Evolutionary conservation across 495 filamentous ascomycete species (phyloP), one percentile per base, ranked within the genome.

Genomic region (Margaritispora aquatica): DNA sequence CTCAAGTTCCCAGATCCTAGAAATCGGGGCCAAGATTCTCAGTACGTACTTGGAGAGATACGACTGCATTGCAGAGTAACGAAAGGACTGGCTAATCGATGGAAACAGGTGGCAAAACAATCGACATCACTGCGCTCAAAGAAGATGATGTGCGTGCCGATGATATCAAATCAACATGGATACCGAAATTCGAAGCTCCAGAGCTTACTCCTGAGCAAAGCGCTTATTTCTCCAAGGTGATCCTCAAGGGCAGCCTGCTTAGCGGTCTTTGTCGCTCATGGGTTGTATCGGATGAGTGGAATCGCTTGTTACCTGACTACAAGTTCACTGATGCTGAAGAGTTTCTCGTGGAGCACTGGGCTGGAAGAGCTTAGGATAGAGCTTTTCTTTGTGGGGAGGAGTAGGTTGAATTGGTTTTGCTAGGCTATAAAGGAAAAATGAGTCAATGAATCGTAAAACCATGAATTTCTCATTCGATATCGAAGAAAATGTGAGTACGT

Each of bases 261-360:
- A 74, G 66, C 17, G 73, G 69, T 46, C 48, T 65, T 0, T 68
- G 64, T 0, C 75, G 74, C 13, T 73, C 71, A 0, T 77, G 68
- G 63, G 60, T 67, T 49, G 70, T 77, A 0, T 79, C 75, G 21
- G 76, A 82, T 54, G 79, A 77, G 61, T 79, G 71, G 67, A 85
- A 85, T 63, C 66, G 67, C 23, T 55, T 84, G 22, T 62, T 84
- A 23, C 78, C 81, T 0, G 75, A 81, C 19, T 81, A 77, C 55
- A 58, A 78, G 64, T 80, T 84, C 55, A 76, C 72, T 17, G 15
- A 64, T 21, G 60, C 70, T 4, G 75, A 80, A 60, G 72, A 74
- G 0, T 85, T 84, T 51, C 60, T 85, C 20, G 54, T 62, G 0
- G 59, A 75, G 51, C 70, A 66, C 0, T 85, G 81, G 81, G 44